Evolutionary conservation across 768 basidiomycete species (phyloP), one percentile per base, ranked within the genome.

Genomic region (Suillus placidus): DNA sequence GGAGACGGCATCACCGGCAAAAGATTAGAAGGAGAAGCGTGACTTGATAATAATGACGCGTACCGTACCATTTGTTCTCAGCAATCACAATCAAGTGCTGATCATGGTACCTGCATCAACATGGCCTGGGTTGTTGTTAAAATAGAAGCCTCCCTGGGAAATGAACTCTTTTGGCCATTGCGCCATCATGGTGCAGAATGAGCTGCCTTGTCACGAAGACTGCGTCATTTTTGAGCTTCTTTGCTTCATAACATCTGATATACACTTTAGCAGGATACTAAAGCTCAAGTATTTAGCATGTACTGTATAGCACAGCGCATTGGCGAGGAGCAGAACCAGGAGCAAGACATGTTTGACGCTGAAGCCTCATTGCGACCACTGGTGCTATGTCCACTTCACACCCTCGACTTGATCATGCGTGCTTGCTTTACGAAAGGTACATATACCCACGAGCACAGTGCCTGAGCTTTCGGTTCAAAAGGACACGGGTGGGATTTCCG

Each of bases 131-230:
- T 49, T 7, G 7, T 40, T 43, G 32, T 49, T 45, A 32, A 60
- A 37, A 51, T 55, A 62, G 7, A 9, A n/a, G 20, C 20, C 7
- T 32, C 45, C 26, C 32, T 35, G 42, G 42, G 64, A 58, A 60
- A 37, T 8, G 38, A 37, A 34, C 26, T 30, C 10, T 37, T 45
- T 26, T 26, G 26, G 30, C 49, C 63, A 63, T 74, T 71, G 71
- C 76, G 76, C 71, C 68, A 77, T 77, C 60, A 30, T 26, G 9
- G 61, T 62, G 55, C 43, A 62, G 57, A 69, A 70, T 55, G 54
- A 55, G 20, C 20, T 34, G 32, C 54, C 9, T 10, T 55, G 18
- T 55, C 32, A 34, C 32, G 32, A 34, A 12, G 54, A 12, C 52
- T 18, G 65, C 72, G 74, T 71, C 71, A 75, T 75, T 49, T 34